Base-by-base conservation (phyloP, 2,329 filamentous ascomycete genomes). In the Penicillium frequentans region DNA sequence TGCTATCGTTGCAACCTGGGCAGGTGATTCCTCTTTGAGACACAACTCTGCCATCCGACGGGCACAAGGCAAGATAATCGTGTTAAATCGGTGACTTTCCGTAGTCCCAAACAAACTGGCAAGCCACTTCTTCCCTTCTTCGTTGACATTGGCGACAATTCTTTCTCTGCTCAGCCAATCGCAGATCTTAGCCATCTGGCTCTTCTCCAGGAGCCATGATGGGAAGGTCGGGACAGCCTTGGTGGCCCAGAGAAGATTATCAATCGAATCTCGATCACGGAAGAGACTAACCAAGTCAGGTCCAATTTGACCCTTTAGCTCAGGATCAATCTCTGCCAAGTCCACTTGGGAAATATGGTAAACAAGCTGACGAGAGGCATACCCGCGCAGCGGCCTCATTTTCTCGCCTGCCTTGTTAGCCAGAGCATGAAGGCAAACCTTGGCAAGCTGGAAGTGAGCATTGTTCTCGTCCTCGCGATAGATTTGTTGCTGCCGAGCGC, bases 401-500 rank as follows among this genome's bases (percentile, higher is more conserved):
- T 33, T 39, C n/a, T 21, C 33, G 13, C 14, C 24, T 4, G 23
- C 33, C 39, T 52, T n/a, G 37, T 59, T 56, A 1, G 64, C 62
- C 14, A 67, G 31, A 31, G 60, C 53, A 46, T 54, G 56, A 29
- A 67, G 44, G 31, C 62, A 65, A 8, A 52, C 59, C 6, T 54
- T 21, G 4, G 64, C 64, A 5, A 67, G 47, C 46, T 60, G 61
- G 4, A 56, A 42, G 35, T 67, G 52, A 2, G 59, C 60, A 21
- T 56, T 64, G 27, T 68, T 60, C 48, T 66, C 58, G 42, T 70
- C 65, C 35, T 68, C 67, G 6, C 42, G 54, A 23, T 57, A 59
- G 11, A 70, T 70, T 31, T 54, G 56, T 5, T 19, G 14, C n/a
- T 39, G 19, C 23, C 27, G 19, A 9, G 8, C 37, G 48, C 16